phyloP scores from a whole-genome alignment of 2,329 filamentous ascomycete genomes.

The Rhynchosporium graminicola region DNA sequence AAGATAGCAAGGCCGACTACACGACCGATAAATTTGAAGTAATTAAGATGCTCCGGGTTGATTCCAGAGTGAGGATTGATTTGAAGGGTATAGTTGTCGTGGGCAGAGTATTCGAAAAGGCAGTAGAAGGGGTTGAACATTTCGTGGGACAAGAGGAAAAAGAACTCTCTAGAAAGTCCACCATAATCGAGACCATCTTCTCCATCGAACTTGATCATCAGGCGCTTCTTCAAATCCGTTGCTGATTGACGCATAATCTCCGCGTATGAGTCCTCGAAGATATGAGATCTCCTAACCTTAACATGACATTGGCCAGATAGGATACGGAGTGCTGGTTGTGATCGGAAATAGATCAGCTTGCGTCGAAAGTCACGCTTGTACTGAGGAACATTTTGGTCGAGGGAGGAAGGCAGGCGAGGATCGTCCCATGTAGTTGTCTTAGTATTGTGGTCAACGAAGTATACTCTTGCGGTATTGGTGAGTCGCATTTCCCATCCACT shows the following conservation, averaged over 20 bases:
- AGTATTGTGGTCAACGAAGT: constrained; percentile 99
- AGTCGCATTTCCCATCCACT: constrained; percentile 99
- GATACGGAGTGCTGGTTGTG: constrained; percentile 93
- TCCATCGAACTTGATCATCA: constrained; percentile 99
- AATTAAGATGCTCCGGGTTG: constrained; percentile 98
- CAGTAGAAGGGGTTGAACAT: constrained; percentile 99
- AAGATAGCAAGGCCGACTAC: constrained; percentile 97
- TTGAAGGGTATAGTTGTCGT: constrained; percentile 99
- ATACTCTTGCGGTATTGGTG: constrained; percentile 95
- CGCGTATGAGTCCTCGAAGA: constrained; percentile 98
- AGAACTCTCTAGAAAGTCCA: constrained; percentile 97
- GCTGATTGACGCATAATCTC: constrained; percentile 97
- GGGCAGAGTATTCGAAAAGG: constrained; percentile 97
- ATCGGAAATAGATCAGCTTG: constrained; percentile 99
- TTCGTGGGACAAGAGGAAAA: constrained; percentile 97
- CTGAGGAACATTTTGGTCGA: constrained; percentile 97
- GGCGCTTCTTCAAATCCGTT: constrained; percentile 92
- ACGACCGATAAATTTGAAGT: constrained; percentile 99
- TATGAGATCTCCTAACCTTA: constrained; percentile 93
- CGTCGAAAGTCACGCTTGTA: constrained; percentile 99
- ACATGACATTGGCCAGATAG: constrained; percentile 96
- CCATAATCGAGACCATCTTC: constrained; percentile 98
- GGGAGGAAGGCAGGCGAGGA: constrained; percentile 86
- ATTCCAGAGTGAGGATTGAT: constrained; percentile 99
- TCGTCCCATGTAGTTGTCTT: constrained; percentile 99